Evolutionary conservation across 2,329 filamentous ascomycete genomes (phyloP), one percentile per base, ranked within the genome.

Genomic region (Talaromyces albobiverticillius): DNA sequence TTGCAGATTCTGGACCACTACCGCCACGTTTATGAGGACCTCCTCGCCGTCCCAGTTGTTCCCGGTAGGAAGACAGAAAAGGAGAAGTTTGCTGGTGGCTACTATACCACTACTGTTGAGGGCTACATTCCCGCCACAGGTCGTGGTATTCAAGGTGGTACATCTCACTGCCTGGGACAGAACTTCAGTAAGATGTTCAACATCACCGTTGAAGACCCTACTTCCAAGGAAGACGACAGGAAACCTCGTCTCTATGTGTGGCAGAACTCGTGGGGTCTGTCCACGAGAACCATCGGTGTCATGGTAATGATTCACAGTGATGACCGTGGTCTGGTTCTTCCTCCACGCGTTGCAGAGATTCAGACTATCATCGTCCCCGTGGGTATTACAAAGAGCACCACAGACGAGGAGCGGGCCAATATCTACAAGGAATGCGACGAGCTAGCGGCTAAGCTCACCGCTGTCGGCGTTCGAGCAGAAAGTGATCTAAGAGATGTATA

Each of bases 151-250:
- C 94, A 99, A 76, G 94, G 92, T 61, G 94, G 86, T 51, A 99
- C 94, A 38, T 96, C 90, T 50, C 94, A 99, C 78, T 90, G 86
- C 60, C 81, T 99, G 8, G 94, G 94, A 51, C 94, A 99, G 76
- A 96, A 99, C 77, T 99, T 99, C 77, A 92, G 88, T 72, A 96
- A 95, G 77, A 99, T 99, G 92, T 99, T 97, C 71, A 88, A 94
- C 72, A 97, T 99, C 71, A 95, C 88, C 0, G 90, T 99, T 26
- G 93, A 99, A 73, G 92, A 99, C 68, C 94, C 94, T 22, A 63
- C 80, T 57, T 82, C 81, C 48, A 85, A 86, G 67, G 78, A 81
- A 45, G 85, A 82, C 46, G 84, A 94, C 71, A 88, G 89, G 75
- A 88, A 89, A 61, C 82, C 86, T 62, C 86, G 90, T 66, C 78